Percentiles rank a stretch among this genome's conserved stretches.
phyloP scores from a whole-genome alignment of 805 yeast genomes.

The Wickerhamiella cacticola region DNA sequence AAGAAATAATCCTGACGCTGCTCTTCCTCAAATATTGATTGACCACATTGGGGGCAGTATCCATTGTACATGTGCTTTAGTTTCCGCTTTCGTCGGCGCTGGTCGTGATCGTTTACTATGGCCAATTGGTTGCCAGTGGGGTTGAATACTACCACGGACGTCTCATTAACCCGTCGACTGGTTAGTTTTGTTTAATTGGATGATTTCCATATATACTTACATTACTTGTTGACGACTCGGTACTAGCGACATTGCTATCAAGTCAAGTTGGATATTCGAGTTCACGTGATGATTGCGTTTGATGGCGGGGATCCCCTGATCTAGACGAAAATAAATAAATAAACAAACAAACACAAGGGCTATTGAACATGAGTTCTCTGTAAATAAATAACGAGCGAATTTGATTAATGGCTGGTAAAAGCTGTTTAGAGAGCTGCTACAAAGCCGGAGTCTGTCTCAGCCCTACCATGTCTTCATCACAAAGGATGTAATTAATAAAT shows the following conservation, averaged over 20 bases:
- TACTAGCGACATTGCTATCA: conserved; percentile 10
- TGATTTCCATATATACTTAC: conserved; percentile 11
- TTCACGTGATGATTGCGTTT: not conserved
- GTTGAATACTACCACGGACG: conserved; percentile 12
- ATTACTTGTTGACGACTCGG: conserved; percentile 9
- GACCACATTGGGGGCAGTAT: conserved; percentile 13
- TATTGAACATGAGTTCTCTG: no score
- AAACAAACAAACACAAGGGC: no score
- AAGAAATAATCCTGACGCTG: conserved; percentile 10
- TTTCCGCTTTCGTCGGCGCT: not conserved
- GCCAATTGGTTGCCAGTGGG: conserved; percentile 10
- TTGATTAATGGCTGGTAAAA: no score
- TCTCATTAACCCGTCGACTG: conserved; percentile 12
- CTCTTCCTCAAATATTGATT: not conserved
- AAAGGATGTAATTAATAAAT: conserved; percentile 1
- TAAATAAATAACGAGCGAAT: no score
- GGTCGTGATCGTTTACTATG: conserved; percentile 5
- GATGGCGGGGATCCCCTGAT: not conserved
- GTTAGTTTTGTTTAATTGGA: not conserved
- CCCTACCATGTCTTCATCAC: no score
- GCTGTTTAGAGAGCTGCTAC: no score
- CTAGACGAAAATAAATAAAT: no score
- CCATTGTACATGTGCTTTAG: not conserved
- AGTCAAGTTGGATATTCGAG: not conserved
- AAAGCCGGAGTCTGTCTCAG: no score